A percentile compares a stretch with the other conserved stretches of the same genome.
Conservation (phyloP, 1,284 basidiomycete genomes). For the Ganoderma boninense region DNA sequence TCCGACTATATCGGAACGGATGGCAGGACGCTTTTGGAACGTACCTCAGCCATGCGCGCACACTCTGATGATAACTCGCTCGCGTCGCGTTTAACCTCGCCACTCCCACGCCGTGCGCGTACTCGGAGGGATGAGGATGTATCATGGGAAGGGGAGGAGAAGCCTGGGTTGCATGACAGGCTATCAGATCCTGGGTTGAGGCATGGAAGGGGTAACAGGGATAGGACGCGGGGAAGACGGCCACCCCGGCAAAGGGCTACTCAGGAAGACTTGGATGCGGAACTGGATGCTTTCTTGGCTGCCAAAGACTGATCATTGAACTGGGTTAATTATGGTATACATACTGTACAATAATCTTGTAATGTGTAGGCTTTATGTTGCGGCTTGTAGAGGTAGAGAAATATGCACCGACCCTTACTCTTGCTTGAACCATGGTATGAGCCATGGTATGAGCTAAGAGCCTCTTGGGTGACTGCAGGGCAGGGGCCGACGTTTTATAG, state of each 20-base stretch:
- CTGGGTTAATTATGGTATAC: slow-evolving; percentile 21
- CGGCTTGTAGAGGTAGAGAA: slow-evolving; percentile 25
- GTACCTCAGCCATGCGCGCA: slow-evolving; percentile 55
- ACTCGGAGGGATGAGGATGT: slow-evolving; percentile 34
- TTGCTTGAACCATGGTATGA: neutral
- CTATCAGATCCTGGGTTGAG: slow-evolving; percentile 17
- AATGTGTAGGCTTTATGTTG: slow-evolving; percentile 18
- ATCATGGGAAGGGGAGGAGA: slow-evolving; percentile 37
- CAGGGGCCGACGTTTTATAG: neutral
- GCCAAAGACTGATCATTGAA: slow-evolving; percentile 39
- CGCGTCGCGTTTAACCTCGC: slow-evolving; percentile 53
- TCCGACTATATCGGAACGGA: slow-evolving; percentile 64
- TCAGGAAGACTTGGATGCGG: slow-evolving; percentile 78
- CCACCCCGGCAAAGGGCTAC: slow-evolving; percentile 55
- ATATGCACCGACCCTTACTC: slow-evolving; percentile 10
- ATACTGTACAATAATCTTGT: slow-evolving; percentile 13
- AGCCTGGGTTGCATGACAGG: slow-evolving; percentile 32
- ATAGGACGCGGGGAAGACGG: slow-evolving; percentile 41
- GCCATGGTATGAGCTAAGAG: neutral
- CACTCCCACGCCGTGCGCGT: slow-evolving; percentile 50
- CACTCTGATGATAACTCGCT: slow-evolving; percentile 38
- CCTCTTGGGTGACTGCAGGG: neutral
- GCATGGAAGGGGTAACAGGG: slow-evolving; percentile 23
- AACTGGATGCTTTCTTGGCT: slow-evolving; percentile 78
- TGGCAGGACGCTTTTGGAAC: slow-evolving; percentile 60